Evolutionary conservation across 2,329 filamentous ascomycete genomes (phyloP).

Genomic region (Graphiopsis chlorocephala): DNA sequence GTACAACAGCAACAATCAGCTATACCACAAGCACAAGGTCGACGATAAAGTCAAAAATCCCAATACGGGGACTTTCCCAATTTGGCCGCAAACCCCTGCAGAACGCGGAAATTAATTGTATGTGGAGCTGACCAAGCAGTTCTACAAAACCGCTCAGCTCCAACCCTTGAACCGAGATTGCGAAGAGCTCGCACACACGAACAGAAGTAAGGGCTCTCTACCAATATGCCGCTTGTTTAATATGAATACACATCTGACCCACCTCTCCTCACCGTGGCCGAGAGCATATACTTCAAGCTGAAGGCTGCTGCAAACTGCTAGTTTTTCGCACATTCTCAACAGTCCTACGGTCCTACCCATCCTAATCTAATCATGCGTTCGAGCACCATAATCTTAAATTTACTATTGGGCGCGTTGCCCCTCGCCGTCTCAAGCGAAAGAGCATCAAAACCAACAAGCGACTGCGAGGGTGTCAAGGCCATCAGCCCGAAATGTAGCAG

Average conservation of each 20-base stretch:
- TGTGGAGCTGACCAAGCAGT: not conserved
- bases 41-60: not conserved
- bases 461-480: not conserved
- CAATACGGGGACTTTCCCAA: not conserved
- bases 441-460: not conserved
- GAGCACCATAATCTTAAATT: not conserved
- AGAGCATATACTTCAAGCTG: not conserved
- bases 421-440: not conserved
- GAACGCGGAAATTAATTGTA: not conserved
- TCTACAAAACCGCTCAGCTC: not conserved
- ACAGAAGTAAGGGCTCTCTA: not conserved
- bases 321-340: not conserved
- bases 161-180: not conserved
- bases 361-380: not conserved
- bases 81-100: not conserved
- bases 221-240: not conserved
- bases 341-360: not conserved
- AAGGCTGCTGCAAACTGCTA: not conserved
- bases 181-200: not conserved
- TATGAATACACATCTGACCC: not conserved
- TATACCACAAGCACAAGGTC: not conserved
- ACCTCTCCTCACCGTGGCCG: not conserved
- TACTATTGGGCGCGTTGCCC: not conserved
- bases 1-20: not conserved
- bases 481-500: constrained; percentile 1